Base-by-base conservation (phyloP, 2,329 filamentous ascomycete genomes). In the Mariannaea elegans region DNA sequence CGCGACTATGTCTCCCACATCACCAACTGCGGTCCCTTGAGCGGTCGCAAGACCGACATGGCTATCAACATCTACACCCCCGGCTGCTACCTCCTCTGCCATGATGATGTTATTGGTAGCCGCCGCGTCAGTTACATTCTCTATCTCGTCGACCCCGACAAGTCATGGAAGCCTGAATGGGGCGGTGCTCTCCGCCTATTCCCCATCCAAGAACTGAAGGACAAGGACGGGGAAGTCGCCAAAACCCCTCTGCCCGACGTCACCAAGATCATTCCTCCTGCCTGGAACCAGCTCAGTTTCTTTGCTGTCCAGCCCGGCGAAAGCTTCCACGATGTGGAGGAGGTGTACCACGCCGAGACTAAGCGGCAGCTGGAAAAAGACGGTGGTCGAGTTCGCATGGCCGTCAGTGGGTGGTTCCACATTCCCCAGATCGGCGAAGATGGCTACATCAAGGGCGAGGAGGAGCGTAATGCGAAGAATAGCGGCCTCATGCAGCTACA, bases 31-130 rank as follows among this genome's bases (percentile, higher is more conserved):
- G 95, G 95, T 0, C 89, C 92, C 58, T 78, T 99, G 72, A 97
- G 93, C 71, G 95, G 94, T 2, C 87, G 87, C 76, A 99, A 98
- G 83, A 98, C 95, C 16, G 95, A 99, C 77, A 97, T 99, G 93
- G 95, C 95, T 59, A 97, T 99, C 82, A 99, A 99, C 74, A 89
- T 99, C 49, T 99, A 99, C 77, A 97, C 93, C 0, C 94, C 95
- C 5, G 94, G 95, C 38, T 98, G 94, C 74, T 97, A 96, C 76
- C 84, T 99, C 23, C 84, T 99, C 27, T 98, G 95, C 78, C 95
- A 99, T 73, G 95, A 99, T 82, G 95, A 99, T 78, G 95, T 99
- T 62, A 99, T 99, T 76, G 95, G 95, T n/a, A 97, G 91, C 72
- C 87, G 95, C 61, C 89, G 94, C 66, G 90, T 99, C 71, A 97